Percentiles rank a stretch among this genome's conserved stretches.
phyloP scores from a whole-genome alignment of 2,329 filamentous ascomycete species.

The Phyllosticta capitalensis region DNA sequence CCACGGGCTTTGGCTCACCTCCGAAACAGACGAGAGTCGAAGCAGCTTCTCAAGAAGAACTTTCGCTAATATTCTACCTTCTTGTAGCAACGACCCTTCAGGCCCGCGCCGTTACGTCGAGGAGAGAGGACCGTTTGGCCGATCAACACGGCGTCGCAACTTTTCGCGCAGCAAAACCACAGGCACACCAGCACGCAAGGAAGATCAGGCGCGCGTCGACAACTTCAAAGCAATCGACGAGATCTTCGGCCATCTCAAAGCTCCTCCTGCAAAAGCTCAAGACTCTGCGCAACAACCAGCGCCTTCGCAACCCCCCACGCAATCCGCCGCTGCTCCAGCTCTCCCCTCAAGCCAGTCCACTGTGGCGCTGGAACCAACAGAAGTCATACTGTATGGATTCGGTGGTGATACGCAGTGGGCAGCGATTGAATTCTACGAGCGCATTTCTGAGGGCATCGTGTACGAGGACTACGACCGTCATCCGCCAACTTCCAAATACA shows the following conservation, averaged over 20 bases:
- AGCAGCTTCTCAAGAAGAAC: constrained; percentile 1
- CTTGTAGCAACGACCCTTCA: constrained; percentile 27
- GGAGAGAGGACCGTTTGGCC: constrained; percentile 55
- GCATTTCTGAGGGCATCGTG: constrained; percentile 67
- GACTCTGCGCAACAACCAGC: constrained; percentile 6
- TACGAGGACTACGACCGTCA: constrained; percentile 89
- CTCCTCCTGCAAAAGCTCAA: constrained; percentile 1
- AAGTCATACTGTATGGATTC: constrained; percentile 81
- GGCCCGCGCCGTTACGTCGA: constrained; percentile 45
- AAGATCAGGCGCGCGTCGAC: constrained; percentile 40
- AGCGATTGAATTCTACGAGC: constrained; percentile 80
- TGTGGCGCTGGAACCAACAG: constrained; percentile 51
- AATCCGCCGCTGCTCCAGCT: constrained; percentile 30
- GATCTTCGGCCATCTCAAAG: constrained; percentile 33
- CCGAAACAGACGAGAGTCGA: neutral
- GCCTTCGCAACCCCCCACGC: constrained; percentile 4
- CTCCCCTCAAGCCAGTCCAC: constrained; percentile 23
- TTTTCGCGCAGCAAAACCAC: constrained; percentile 46
- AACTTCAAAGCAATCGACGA: constrained; percentile 38
- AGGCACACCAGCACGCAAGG: constrained; percentile 48
- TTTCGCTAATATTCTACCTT: constrained; percentile 13
- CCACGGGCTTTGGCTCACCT: neutral
- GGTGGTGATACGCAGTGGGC: constrained; percentile 63
- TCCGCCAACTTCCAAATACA: constrained; percentile 66
- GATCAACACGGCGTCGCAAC: constrained; percentile 33